phyloP scores from a whole-genome alignment of 768 basidiomycete genomes.

The Fomitopsis pulvina region DNA sequence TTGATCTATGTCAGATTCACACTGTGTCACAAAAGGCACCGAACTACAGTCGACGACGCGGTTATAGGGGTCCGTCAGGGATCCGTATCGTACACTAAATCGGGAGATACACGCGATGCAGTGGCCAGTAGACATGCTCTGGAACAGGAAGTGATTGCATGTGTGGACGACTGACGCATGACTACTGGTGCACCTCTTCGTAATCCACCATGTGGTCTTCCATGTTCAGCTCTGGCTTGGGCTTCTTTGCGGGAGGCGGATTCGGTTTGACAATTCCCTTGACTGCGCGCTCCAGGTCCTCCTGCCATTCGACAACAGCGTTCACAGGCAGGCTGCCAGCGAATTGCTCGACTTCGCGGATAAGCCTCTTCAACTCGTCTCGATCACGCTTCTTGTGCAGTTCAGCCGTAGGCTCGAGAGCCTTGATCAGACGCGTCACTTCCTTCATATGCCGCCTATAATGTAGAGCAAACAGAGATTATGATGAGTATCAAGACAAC shows the following conservation, averaged over 20 bases:
- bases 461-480: neutral
- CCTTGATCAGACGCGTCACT: conserved; percentile 22
- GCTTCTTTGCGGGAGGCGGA: neutral
- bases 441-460: conserved; percentile 24
- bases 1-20: neutral
- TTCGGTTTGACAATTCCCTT: conserved; percentile 25
- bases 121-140: no score
- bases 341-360: conserved; percentile 24
- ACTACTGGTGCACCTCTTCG: neutral
- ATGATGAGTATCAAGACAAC: neutral
- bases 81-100: no score
- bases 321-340: conserved; percentile 13
- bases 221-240: conserved; percentile 1
- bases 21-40: no score
- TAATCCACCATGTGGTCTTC: neutral
- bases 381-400: conserved; percentile 24
- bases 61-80: no score
- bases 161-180: no score
- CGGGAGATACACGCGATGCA: no score
- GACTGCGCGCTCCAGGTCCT: conserved; percentile 24
- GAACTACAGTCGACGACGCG: no score
- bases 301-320: conserved; percentile 5
- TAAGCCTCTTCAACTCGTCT: conserved; percentile 19
- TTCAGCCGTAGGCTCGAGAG: conserved; percentile 24
- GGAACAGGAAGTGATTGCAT: no score